Percentiles rank a stretch among this genome's conserved stretches.
These are phyloP conservation scores for Potentilla sterilis DNA, from an alignment of 306 rosid species.

Conservation along the genomic window DNA sequence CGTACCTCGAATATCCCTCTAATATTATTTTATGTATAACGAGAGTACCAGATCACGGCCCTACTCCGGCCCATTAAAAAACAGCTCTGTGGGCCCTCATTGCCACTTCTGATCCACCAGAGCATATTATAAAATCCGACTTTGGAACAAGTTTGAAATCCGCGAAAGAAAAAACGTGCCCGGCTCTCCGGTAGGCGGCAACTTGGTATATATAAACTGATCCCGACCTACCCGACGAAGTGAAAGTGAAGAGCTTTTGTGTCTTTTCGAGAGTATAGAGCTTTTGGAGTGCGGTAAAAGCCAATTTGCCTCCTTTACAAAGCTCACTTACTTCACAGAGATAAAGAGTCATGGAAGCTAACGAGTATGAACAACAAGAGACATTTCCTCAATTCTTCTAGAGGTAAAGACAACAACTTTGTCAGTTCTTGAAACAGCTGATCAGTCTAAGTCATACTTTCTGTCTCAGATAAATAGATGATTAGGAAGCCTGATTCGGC, in stretches of 20 bases:
- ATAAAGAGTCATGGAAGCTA: conserved; percentile 47
- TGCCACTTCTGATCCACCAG: conserved; percentile 24
- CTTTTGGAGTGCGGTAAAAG: conserved; percentile 12
- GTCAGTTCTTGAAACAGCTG: not conserved
- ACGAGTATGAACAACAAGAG: conserved; percentile 37
- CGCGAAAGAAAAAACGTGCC: conserved; percentile 18
- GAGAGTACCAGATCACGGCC: not conserved
- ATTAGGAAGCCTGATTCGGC: not conserved
- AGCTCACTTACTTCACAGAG: not conserved
- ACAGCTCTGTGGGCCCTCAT: conserved; percentile 30
- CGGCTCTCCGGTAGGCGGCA: conserved; percentile 31
- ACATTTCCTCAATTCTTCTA: conserved; percentile 1
- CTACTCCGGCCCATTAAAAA: conserved; percentile 6
- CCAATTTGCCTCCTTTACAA: not conserved
- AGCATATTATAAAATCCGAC: conserved; percentile 24
- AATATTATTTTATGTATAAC: not conserved
- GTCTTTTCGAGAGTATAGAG: not conserved
- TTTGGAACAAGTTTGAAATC: conserved; percentile 26
- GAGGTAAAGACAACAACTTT: conserved; percentile 21
- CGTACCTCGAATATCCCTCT: not conserved
- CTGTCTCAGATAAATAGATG: not conserved
- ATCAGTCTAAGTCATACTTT: not conserved
- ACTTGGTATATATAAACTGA: conserved; percentile 21
- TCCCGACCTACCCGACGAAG: not conserved
- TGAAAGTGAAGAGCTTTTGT: not conserved